Conservation (phyloP, 306 rosid genomes). For the Oxytropis ochrocephala region DNA sequence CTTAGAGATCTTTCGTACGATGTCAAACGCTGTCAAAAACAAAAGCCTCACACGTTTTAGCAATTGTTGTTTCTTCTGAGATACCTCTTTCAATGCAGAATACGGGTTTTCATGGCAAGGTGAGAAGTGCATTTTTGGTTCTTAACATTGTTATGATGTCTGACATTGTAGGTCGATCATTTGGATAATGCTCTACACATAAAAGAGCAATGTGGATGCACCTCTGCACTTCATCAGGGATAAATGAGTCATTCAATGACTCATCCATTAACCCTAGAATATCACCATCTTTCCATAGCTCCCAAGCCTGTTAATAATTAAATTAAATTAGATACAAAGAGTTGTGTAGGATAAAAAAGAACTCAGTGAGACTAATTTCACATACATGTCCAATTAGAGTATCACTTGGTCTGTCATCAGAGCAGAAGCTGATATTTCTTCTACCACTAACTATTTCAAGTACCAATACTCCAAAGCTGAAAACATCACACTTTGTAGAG, state of each 20-base stretch:
- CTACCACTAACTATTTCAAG: too few relatives aligned
- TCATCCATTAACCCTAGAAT: not conserved
- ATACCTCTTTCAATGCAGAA: not conserved
- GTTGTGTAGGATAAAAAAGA: not conserved
- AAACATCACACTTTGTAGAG: too few relatives aligned
- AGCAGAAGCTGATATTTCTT: not conserved
- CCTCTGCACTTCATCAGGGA: too few relatives aligned
- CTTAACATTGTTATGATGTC: not conserved
- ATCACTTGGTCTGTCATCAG: not conserved
- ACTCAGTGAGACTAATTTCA: not conserved
- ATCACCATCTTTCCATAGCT: not conserved
- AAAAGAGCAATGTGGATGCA: too few relatives aligned
- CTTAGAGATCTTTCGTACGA: too few relatives aligned
- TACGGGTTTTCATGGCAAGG: constrained; percentile 17
- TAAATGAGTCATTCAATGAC: too few relatives aligned
- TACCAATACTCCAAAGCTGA: too few relatives aligned
- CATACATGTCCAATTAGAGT: not conserved
- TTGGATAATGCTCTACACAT: too few relatives aligned
- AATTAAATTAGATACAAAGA: not conserved
- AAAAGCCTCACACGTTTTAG: too few relatives aligned
- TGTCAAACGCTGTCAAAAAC: too few relatives aligned
- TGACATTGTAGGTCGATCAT: constrained; percentile 16
- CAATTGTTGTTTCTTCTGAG: not conserved
- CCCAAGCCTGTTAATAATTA: constrained; percentile 12
- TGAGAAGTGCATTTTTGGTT: not conserved